phyloP scores from a whole-genome alignment of 2,329 filamentous ascomycete genomes.

The Aspergillus sclerotialis region DNA sequence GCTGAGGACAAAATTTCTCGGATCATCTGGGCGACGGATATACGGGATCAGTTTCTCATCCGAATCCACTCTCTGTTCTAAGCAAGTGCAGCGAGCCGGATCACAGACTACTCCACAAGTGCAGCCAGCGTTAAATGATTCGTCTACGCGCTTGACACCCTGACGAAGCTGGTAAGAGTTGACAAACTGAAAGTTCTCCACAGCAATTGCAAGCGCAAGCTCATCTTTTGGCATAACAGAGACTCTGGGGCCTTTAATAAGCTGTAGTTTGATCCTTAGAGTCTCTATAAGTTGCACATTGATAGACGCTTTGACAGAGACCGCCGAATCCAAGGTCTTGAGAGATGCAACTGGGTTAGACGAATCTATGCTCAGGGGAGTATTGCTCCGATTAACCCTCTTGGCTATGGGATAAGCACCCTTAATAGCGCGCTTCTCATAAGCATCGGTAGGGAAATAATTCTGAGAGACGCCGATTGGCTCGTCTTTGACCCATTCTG shows the following conservation, averaged over 20 bases:
- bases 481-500: constrained; percentile 3
- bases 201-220: constrained; percentile 15
- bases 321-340: constrained; percentile 4
- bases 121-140: constrained; percentile 29
- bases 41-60: constrained; percentile 27
- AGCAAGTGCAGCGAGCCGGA: constrained; percentile 20
- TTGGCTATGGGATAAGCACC: constrained; percentile 13
- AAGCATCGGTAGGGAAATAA: constrained; percentile 17
- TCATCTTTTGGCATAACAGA: constrained; percentile 12
- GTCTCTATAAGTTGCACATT: constrained; percentile 8
- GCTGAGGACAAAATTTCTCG: constrained; percentile 17
- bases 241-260: constrained; percentile 23
- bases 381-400: constrained; percentile 7
- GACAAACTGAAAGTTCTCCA: constrained; percentile 32
- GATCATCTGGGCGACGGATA: constrained; percentile 7
- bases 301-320: constrained; percentile 1
- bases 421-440: constrained; percentile 11
- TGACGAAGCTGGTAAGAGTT: constrained; percentile 28
- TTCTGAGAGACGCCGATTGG: constrained; percentile 12
- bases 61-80: constrained; percentile 22
- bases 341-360: no score
- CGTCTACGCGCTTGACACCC: constrained; percentile 19
- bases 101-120: constrained; percentile 21
- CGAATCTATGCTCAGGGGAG: constrained; percentile 8
- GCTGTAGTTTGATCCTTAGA: constrained; percentile 17